Conservation (phyloP, 352 stramenopile genomes). For the Phytophthora palmivora region DNA sequence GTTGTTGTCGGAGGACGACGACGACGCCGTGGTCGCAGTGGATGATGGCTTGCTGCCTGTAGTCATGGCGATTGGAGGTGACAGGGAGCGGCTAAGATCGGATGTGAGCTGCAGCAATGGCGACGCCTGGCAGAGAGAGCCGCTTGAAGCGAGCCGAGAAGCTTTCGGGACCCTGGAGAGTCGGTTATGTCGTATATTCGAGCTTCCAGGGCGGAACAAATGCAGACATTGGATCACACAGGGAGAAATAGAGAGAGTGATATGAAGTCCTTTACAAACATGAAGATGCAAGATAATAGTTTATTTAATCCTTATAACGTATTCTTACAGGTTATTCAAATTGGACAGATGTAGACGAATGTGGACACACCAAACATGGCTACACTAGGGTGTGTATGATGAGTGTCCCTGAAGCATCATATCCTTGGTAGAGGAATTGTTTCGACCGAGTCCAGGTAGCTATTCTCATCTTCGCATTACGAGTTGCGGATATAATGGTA, state of each 20-base stretch:
- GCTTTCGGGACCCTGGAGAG: conserved; percentile 20
- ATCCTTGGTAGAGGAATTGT: conserved; percentile 7
- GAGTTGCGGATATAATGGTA: conserved; percentile 5
- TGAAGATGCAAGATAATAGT: not conserved
- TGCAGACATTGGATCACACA: not conserved
- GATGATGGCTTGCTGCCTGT: conserved; percentile 36
- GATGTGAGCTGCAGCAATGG: conserved; percentile 2
- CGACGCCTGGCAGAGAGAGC: conserved; percentile 40
- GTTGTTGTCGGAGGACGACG: conserved; percentile 9
- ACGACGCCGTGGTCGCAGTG: conserved; percentile 13
- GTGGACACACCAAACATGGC: conserved; percentile 1
- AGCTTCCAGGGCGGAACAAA: conserved; percentile 26
- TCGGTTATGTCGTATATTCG: conserved; percentile 16
- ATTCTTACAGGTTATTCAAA: not conserved
- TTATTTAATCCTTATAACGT: not conserved
- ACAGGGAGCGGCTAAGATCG: conserved; percentile 12
- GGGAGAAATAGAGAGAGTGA: conserved; percentile 9
- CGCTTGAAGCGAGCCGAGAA: conserved; percentile 26
- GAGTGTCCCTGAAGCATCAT: too few relatives aligned
- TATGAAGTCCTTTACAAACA: not conserved
- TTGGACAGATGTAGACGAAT: conserved; percentile 13
- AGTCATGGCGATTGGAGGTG: conserved; percentile 31
- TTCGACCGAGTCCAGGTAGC: conserved; percentile 3
- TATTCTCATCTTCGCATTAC: not conserved
- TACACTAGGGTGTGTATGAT: not conserved